Conservation (phyloP, 2,329 filamentous ascomycete species). For the Talaromyces atroroseus region DNA sequence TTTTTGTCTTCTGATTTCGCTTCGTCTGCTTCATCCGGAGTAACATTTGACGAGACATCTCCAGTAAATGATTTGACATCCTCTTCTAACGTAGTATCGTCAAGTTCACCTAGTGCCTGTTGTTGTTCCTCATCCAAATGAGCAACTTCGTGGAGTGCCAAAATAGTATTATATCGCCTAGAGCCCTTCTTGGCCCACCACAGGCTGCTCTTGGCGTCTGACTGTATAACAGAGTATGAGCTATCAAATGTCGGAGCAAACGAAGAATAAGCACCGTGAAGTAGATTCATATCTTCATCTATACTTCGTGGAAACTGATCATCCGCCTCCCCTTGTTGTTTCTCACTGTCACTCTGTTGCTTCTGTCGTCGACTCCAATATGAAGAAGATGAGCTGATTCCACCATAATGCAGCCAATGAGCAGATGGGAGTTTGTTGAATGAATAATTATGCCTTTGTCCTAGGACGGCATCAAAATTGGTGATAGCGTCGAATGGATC, state of each 20-base stretch:
- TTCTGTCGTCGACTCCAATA: constrained; percentile 35
- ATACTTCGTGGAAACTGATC: constrained; percentile 20
- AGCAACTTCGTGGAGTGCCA: constrained; percentile 23
- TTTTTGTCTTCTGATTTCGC: constrained; percentile 29
- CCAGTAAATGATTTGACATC: constrained; percentile 36
- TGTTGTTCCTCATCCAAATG: constrained; percentile 18
- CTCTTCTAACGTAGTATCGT: constrained; percentile 37
- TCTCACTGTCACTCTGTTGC: constrained; percentile 17
- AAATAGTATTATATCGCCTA: constrained; percentile 32
- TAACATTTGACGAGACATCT: constrained; percentile 11
- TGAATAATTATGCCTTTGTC: constrained; percentile 37
- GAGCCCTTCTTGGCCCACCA: constrained; percentile 44
- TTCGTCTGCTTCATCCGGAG: constrained; percentile 8
- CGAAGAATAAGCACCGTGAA: constrained; percentile 44
- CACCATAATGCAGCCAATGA: constrained; percentile 41
- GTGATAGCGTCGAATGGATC: constrained; percentile 37
- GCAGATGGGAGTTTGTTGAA: constrained; percentile 36
- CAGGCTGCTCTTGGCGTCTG: constrained; percentile 37
- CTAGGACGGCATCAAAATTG: constrained; percentile 28
- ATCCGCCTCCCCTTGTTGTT: constrained; percentile 19
- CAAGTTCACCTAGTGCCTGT: constrained; percentile 30
- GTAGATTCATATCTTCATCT: constrained; percentile 30
- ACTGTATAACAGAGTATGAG: constrained; percentile 37
- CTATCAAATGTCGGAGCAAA: constrained; percentile 46
- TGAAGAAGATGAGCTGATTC: constrained; percentile 32